Percentiles rank a stretch among this genome's conserved stretches.
These are phyloP conservation scores for Phytophthora pistaciae DNA, from an alignment of 352 stramenopile species.

Conservation along the genomic window DNA sequence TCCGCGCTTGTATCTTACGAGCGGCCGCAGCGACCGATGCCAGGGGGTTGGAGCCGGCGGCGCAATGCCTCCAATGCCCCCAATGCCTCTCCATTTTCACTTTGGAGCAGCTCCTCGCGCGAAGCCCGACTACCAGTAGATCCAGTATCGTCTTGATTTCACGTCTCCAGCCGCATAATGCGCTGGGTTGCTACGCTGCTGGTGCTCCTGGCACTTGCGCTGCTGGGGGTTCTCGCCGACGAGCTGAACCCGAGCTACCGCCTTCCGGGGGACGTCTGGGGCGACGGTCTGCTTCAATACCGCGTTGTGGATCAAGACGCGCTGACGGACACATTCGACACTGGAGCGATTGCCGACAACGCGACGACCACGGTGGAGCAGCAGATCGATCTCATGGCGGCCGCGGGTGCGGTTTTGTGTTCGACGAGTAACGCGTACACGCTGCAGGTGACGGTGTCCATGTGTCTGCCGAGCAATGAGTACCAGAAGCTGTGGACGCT, in stretches of 20 bases:
- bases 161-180: not conserved
- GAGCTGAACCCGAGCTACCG: not conserved
- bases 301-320: not conserved
- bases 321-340: not conserved
- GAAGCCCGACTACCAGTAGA: too few species aligned
- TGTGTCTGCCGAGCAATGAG: not conserved
- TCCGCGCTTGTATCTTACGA: too few species aligned
- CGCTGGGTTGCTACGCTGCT: not conserved
- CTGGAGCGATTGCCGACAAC: not conserved
- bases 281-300: constrained; percentile 1
- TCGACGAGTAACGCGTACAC: constrained; percentile 1
- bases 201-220: not conserved
- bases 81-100: too few species aligned
- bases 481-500: constrained; percentile 9
- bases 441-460: constrained; percentile 3
- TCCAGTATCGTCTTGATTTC: too few species aligned
- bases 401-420: not conserved
- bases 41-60: too few species aligned
- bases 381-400: not conserved
- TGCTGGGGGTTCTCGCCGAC: not conserved
- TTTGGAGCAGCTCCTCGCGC: too few species aligned
- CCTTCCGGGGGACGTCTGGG: constrained; percentile 9
- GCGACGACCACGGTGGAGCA: not conserved
- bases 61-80: too few species aligned
- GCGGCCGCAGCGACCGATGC: too few species aligned